Evolutionary conservation across 139 green algal genomes (phyloP).

Genomic region (Dunaliella sp.): DNA sequence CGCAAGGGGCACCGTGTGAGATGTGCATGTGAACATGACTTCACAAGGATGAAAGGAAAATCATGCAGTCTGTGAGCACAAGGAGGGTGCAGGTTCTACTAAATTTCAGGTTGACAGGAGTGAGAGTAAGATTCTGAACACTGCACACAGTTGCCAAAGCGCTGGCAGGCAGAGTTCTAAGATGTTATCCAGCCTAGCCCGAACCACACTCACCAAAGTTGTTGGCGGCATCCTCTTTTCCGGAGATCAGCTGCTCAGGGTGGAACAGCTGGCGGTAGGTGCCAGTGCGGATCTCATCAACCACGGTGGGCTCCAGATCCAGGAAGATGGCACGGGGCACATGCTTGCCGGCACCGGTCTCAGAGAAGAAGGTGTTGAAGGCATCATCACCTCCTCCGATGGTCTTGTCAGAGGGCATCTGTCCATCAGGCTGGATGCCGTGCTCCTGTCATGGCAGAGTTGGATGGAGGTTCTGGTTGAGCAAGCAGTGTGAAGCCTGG

Average conservation of each 20-base stretch:
- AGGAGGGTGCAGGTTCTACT: no score
- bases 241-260: conserved; percentile 95
- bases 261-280: conserved; percentile 98
- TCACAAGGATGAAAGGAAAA: no score
- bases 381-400: conserved; percentile 85
- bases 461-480: no score
- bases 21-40: no score
- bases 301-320: conserved; percentile 94
- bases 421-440: conserved; percentile 95
- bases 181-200: no score
- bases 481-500: no score
- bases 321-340: conserved; percentile 88
- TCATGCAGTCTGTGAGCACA: no score
- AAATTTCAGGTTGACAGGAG: no score
- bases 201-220: conserved; percentile 46
- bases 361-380: conserved; percentile 97
- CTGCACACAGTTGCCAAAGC: no score
- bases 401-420: conserved; percentile 95
- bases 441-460: no score
- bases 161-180: no score
- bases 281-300: conserved; percentile 94
- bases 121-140: background rate
- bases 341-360: conserved; percentile 94
- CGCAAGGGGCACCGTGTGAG: no score
- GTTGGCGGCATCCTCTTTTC: conserved; percentile 83